Base-by-base conservation (phyloP, 495 filamentous ascomycete genomes). In the Penicillium steckii region DNA sequence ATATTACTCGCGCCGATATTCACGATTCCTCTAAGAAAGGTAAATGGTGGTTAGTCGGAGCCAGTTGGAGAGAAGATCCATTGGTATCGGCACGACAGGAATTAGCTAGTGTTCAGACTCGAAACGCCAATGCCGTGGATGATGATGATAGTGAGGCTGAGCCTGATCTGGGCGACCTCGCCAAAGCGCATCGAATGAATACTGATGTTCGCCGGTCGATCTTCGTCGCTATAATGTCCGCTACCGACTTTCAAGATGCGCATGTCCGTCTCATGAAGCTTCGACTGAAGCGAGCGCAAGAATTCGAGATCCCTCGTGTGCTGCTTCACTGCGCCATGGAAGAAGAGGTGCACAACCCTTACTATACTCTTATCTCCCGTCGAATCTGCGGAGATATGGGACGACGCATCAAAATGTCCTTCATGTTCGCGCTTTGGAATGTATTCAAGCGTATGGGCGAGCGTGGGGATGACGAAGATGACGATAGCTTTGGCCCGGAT, bases 1-100 rank as follows among this genome's bases (percentile, higher is more conserved):
- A 89, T 18, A 81, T 95, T 44, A 83, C 87, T 8, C 77, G 96
- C 4, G 73, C 80, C 22, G 94, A 97, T 61, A 89, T 97, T 52
- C 80, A 79, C 47, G 79, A 93, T 48, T 85, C 84, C 2, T 85
- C 91, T 18, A 91, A 87, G 57, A 90, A 88, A 68, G 94, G 94
- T 3, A 97, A 96, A 75, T 97, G 94, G 95, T 97, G 94, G 94
- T 81, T 97, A 29, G 86, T 96, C 21, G 93, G 94, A 38, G 91
- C 93, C 10, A 95, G 90, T 68, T 96, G 91, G 87, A 84, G 77
- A 24, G 79, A 80, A 45, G 71, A 71, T 21, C 62, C 72, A 2
- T 55, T 76, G 22, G 69, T 72, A 15, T 58, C 67, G 24, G 72
- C 72, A 13, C 71, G 70, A 18, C 53, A 70, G 45, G 68, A 74